A percentile compares a stretch with the other conserved stretches of the same genome.
phyloP scores from a whole-genome alignment of 345 rosid genomes.

The Viola odorata region DNA sequence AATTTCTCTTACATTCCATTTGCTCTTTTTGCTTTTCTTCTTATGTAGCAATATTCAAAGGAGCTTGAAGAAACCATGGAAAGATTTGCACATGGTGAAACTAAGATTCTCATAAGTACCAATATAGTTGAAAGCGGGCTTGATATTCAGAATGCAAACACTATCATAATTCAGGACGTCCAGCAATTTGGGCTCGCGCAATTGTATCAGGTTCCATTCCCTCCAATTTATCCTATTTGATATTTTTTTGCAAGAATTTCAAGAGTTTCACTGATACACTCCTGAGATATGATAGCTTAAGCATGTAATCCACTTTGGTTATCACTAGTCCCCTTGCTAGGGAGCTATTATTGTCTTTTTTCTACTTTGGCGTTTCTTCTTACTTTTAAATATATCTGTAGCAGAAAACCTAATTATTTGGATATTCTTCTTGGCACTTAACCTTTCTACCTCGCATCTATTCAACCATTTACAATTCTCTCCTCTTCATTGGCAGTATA shows the following conservation, averaged over 20 bases:
- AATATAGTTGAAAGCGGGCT: conserved; percentile 97
- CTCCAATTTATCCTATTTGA: conserved; percentile 12
- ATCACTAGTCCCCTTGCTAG: not conserved
- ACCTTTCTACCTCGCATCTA: too few relatives aligned
- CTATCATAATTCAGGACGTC: conserved; percentile 92
- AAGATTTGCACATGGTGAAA: conserved; percentile 73
- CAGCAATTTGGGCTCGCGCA: conserved; percentile 94
- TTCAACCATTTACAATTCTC: not conserved
- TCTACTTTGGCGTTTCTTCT: not conserved
- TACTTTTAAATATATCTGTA: not conserved
- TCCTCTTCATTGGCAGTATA: conserved; percentile 9
- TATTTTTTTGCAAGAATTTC: not conserved
- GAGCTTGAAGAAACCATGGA: conserved; percentile 94
- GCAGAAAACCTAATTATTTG: not conserved
- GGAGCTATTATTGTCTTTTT: not conserved
- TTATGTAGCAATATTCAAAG: conserved; percentile 73
- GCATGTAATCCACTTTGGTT: not conserved
- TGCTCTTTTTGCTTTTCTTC: conserved; percentile 19
- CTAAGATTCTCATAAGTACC: conserved; percentile 79
- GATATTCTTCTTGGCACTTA: too few relatives aligned
- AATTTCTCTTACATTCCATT: not conserved
- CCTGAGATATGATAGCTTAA: not conserved
- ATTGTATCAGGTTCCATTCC: conserved; percentile 68
- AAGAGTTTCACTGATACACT: not conserved
- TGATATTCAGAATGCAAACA: conserved; percentile 93